phyloP scores from a whole-genome alignment of 108 stramenopile species.

The Chaetoceros tenuissimus region DNA sequence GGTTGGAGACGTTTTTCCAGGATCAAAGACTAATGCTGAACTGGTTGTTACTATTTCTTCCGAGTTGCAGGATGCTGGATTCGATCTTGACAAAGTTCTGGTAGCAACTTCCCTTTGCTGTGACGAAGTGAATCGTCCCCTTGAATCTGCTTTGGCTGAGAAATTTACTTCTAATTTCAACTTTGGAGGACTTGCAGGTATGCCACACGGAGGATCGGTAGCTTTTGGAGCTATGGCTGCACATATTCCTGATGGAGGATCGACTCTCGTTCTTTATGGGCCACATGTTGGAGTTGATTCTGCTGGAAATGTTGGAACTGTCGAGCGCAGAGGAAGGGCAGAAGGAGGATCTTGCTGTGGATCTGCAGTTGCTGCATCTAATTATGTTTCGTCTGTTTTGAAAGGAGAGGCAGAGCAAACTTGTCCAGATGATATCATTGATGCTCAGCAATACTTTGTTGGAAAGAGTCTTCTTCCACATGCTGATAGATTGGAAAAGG shows the following conservation, averaged over 20 bases:
- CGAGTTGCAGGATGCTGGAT: conserved; percentile 16
- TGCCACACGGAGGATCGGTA: conserved; percentile 44
- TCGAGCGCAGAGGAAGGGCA: conserved; percentile 43
- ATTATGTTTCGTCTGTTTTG: conserved; percentile 6
- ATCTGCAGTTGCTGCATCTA: conserved; percentile 20
- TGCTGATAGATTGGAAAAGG: conserved; percentile 17
- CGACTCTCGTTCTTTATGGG: conserved; percentile 55
- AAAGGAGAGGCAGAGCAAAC: conserved; percentile 5
- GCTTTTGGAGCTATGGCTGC: conserved; percentile 67
- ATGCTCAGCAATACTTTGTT: conserved; percentile 18
- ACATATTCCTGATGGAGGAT: no score
- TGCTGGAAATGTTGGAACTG: conserved; percentile 47
- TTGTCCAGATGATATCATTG: conserved; percentile 10
- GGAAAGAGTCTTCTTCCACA: conserved; percentile 15
- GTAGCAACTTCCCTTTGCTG: conserved; percentile 50
- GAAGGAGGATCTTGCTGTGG: no score
- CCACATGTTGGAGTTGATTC: no score
- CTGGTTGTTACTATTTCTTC: conserved; percentile 12
- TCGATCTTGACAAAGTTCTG: conserved; percentile 15
- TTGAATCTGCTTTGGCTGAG: conserved; percentile 36
- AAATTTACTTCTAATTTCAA: conserved; percentile 26
- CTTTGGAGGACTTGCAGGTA: conserved; percentile 49
- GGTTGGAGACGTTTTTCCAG: conserved; percentile 21
- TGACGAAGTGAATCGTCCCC: conserved; percentile 51
- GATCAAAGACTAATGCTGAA: conserved; percentile 32